phyloP scores from a whole-genome alignment of 805 yeast genomes.

The Candida lessepsii region DNA sequence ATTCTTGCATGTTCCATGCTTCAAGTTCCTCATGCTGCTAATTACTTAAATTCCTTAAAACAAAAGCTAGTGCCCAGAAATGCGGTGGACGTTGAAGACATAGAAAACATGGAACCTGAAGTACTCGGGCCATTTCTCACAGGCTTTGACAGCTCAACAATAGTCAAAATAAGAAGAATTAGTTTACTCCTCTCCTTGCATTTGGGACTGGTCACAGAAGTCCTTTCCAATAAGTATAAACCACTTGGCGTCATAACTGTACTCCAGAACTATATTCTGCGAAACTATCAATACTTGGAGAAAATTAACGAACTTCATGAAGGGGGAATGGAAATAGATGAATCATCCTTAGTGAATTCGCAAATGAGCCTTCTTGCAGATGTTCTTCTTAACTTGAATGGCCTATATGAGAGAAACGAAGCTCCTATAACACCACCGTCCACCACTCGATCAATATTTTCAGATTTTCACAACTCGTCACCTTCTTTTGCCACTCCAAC shows the following conservation, averaged over 20 bases:
- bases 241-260: constrained; percentile 50
- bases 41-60: constrained; percentile 19
- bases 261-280: constrained; percentile 3
- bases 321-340: neutral
- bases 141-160: constrained; percentile 45
- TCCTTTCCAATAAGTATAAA: constrained; percentile 49
- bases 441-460: constrained; percentile 14
- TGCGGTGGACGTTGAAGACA: constrained; percentile 22
- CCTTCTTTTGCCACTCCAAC: constrained; percentile 14
- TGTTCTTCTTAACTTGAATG: constrained; percentile 6
- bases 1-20: constrained; percentile 55
- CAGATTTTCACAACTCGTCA: constrained; percentile 14
- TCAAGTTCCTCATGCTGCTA: constrained; percentile 45
- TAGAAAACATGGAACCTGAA: constrained; percentile 42
- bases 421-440: constrained; percentile 16
- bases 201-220: constrained; percentile 49
- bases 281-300: constrained; percentile 4
- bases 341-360: constrained; percentile 3
- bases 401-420: constrained; percentile 1
- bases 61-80: constrained; percentile 1
- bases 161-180: constrained; percentile 40
- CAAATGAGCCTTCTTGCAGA: constrained; percentile 8
- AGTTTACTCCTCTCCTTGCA: constrained; percentile 44
- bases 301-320: neutral
- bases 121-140: constrained; percentile 47